Base-by-base conservation (phyloP, 2,329 filamentous ascomycete species). In the Xylariaceae sp. region DNA sequence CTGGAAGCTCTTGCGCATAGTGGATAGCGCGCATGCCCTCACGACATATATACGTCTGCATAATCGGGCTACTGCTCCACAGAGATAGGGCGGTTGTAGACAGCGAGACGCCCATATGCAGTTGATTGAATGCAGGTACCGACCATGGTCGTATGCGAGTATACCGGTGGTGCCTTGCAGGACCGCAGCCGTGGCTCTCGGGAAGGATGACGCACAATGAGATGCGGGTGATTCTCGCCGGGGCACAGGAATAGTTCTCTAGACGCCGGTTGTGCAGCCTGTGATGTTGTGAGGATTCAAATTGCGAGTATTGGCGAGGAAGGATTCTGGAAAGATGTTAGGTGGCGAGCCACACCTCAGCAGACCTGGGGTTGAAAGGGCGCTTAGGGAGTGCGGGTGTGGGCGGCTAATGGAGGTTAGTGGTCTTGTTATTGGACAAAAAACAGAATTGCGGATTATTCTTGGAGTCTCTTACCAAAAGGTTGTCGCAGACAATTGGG, bases 61-160 rank as follows among this genome's bases (percentile, higher is more conserved):
- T 43, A 21, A 42, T 16, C 24, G 50, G 30, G 56, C 42, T 46
- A 53, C 42, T 41, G 15, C 36, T 40, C 54, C 50, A 40, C 24
- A 43, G 33, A 24, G 36, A 18, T 30, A 30, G 27, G 27, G 49
- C 39, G 36, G 46, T 27, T 40, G 42, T 51, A 54, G 60, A 54
- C 49, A 50, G 64, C 63, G 65, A 65, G 57, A 60, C 65, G 65
- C 64, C 59, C 51, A 58, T 46, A 47, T 61, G 46, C 43, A 56
- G 48, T 45, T 57, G 52, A 47, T 59, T 49, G 55, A 52, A 51
- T 55, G 48, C 53, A 46, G 46, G 46, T 57, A 58, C 50, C 50
- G 54, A 52, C 57, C 53, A 59, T 41, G 53, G 55, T 49, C 5
- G 46, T 27, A 54, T 53, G 30, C 33, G 30, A 20, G 32, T 18